These are phyloP conservation scores for Apiospora pterosperma DNA, from an alignment of 2,329 filamentous ascomycete genomes.

Conservation along the genomic window DNA sequence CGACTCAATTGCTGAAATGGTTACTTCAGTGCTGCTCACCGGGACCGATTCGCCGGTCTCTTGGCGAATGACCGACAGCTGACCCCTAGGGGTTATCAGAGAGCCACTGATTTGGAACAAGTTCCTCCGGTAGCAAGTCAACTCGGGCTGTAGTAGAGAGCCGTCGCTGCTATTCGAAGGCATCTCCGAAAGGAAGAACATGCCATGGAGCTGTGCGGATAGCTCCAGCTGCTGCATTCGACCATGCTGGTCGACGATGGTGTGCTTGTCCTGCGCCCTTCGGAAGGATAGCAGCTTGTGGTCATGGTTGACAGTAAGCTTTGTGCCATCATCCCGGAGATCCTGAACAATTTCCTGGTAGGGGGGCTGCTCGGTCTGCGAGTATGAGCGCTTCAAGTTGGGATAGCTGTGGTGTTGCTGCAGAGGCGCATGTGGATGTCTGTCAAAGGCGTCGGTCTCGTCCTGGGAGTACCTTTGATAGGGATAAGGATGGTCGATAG, in stretches of 20 bases:
- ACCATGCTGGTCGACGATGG: slow-evolving; percentile 56
- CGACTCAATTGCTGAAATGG: slow-evolving; percentile 89
- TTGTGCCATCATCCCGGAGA: slow-evolving; percentile 54
- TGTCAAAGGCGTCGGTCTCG: slow-evolving; percentile 51
- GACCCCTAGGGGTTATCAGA: slow-evolving; percentile 73
- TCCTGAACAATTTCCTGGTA: slow-evolving; percentile 62
- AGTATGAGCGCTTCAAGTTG: slow-evolving; percentile 55
- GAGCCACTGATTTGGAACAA: slow-evolving; percentile 94
- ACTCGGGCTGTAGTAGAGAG: slow-evolving; percentile 65
- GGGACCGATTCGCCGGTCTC: slow-evolving; percentile 82
- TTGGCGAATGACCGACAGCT: slow-evolving; percentile 71
- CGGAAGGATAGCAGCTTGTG: slow-evolving; percentile 60
- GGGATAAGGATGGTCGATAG: slow-evolving; percentile 49
- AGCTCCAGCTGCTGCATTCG: slow-evolving; percentile 60
- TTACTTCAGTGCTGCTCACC: slow-evolving; percentile 78
- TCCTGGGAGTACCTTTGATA: slow-evolving; percentile 55
- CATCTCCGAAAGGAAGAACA: slow-evolving; percentile 85
- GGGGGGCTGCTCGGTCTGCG: slow-evolving; percentile 50
- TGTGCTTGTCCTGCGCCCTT: slow-evolving; percentile 55
- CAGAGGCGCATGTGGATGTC: slow-evolving; percentile 47
- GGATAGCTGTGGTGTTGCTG: slow-evolving; percentile 50
- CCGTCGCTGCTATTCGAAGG: slow-evolving; percentile 60
- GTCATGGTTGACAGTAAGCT: slow-evolving; percentile 56
- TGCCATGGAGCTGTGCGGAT: slow-evolving; percentile 76
- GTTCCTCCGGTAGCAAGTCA: slow-evolving; percentile 95